Conservation (phyloP, 148 eudicot genomes). For the Fallopia convolvulus region DNA sequence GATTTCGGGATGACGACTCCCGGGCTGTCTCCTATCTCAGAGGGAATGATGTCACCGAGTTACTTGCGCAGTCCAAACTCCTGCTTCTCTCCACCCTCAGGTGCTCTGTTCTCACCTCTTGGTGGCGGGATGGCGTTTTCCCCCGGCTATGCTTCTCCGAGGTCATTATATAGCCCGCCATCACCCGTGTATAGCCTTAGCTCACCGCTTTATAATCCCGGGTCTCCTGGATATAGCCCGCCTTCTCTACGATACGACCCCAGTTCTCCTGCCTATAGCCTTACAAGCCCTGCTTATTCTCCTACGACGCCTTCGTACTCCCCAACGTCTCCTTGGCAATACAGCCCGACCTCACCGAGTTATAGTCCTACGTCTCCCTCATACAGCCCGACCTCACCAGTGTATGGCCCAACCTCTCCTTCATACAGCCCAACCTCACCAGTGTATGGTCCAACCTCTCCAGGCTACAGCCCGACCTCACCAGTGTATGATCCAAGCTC, state of each 20-base stretch:
- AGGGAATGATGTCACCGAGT: conserved; percentile 85
- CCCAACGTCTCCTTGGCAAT: conserved; percentile 12
- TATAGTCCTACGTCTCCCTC: too few relatives aligned
- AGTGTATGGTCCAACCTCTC: too few relatives aligned
- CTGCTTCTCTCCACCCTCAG: conserved; percentile 30
- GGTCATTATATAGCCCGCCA: conserved; percentile 10
- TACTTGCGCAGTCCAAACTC: conserved; percentile 71
- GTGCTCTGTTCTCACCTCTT: conserved; percentile 43
- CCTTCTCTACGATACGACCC: conserved; percentile 35
- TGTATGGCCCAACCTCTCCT: too few relatives aligned
- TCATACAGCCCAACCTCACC: too few relatives aligned
- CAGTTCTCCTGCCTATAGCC: conserved; percentile 29
- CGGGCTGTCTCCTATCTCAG: conserved; percentile 69
- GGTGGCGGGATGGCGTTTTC: conserved; percentile 30
- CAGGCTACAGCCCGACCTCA: too few relatives aligned
- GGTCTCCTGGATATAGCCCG: conserved; percentile 37
- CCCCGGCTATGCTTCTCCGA: conserved; percentile 15
- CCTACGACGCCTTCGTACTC: conserved; percentile 33
- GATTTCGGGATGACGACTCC: conserved; percentile 85
- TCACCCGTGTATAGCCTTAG: conserved; percentile 29
- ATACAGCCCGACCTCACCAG: too few relatives aligned
- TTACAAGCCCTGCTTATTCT: conserved; percentile 26
- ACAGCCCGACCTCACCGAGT: too few relatives aligned
- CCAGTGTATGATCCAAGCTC: neutral
- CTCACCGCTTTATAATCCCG: conserved; percentile 27